Conservation (phyloP, 2,329 filamentous ascomycete species). For the Pseudogymnoascus pannorum region DNA sequence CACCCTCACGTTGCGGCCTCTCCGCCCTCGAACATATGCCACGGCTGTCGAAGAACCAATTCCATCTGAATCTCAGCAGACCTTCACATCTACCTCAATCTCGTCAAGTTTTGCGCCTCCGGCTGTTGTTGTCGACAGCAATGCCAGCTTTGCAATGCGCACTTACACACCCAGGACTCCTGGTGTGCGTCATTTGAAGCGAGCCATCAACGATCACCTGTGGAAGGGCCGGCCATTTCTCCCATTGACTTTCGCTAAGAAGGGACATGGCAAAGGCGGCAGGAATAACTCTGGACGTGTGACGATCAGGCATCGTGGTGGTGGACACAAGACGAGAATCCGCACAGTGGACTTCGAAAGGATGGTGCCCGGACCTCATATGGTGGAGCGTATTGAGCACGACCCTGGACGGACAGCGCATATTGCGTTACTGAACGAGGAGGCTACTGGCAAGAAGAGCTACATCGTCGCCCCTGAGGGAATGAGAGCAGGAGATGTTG, state of each 20-base stretch:
- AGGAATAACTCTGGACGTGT: conserved; percentile 81
- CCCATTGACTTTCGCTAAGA: conserved; percentile 82
- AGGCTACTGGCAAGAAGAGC: conserved; percentile 66
- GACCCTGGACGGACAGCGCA: conserved; percentile 91
- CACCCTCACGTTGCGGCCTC: conserved; percentile 39
- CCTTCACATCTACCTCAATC: conserved; percentile 28
- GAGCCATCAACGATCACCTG: conserved; percentile 91
- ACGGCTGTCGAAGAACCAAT: conserved; percentile 34
- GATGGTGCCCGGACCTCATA: conserved; percentile 69
- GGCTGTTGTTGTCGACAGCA: conserved; percentile 34
- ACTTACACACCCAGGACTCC: conserved; percentile 93
- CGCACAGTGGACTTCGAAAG: conserved; percentile 85
- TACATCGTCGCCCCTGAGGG: conserved; percentile 97
- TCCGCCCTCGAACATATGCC: conserved; percentile 44
- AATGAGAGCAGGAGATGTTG: conserved; percentile 80
- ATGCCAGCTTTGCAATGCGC: conserved; percentile 45
- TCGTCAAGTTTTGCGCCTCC: conserved; percentile 36
- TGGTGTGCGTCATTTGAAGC: conserved; percentile 81
- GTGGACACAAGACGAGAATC: conserved; percentile 86
- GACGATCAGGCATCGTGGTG: conserved; percentile 85
- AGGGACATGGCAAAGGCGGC: conserved; percentile 86
- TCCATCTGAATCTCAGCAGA: conserved; percentile 31
- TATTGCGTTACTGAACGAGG: conserved; percentile 75
- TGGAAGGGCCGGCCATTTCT: conserved; percentile 87
- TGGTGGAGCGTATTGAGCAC: conserved; percentile 91